Evolutionary conservation across 2,329 filamentous ascomycete genomes (phyloP), one percentile per base, ranked within the genome.

Genomic region (Diplocarpon rosae): DNA sequence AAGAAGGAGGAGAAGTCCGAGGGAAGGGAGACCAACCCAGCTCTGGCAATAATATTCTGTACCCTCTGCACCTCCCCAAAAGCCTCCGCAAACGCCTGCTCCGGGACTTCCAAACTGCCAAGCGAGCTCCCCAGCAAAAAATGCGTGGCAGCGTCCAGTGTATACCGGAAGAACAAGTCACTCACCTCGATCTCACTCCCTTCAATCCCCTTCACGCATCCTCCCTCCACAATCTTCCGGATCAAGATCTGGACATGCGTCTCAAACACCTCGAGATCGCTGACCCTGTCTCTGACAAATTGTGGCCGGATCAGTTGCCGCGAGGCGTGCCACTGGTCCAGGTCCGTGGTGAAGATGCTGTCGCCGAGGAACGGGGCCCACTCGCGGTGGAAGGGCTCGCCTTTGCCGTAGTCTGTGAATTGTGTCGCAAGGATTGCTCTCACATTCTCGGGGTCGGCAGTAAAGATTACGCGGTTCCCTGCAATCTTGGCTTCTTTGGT

Each of bases 341-440:
- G 82, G 59, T 95, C 89, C 0, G 86, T 93, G 7, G 80, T 80
- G 63, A 85, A 87, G 68, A 85, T 86, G 65, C 77, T 76, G 56
- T 86, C 74, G 17, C 83, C 84, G 15, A 94, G 67, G 51, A 85
- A 93, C 12, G 79, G 75, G 46, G 76, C 71, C 82, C 83, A 93
- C 41, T 88, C 81, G 8, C 64, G 55, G 56, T 89, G 81, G 65
- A 94, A 94, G 16, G 69, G 64, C 50, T 78, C 65, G 6, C 88
- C 87, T 61, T 95, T 88, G 56, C 88, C 89, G 59, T 80, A 95
- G 59, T 94, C 85, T 33, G 66, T 66, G 59, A 95, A 95, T 59
- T 95, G 86, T 1, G 82, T 83, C 0, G 88, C 85, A n/a, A 95
- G 70, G 16, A 95, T 73, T 5, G 89, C 85, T 63, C 95, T 94